Conservation (phyloP, 108 stramenopile species). For the Cylindrotheca closterium region DNA sequence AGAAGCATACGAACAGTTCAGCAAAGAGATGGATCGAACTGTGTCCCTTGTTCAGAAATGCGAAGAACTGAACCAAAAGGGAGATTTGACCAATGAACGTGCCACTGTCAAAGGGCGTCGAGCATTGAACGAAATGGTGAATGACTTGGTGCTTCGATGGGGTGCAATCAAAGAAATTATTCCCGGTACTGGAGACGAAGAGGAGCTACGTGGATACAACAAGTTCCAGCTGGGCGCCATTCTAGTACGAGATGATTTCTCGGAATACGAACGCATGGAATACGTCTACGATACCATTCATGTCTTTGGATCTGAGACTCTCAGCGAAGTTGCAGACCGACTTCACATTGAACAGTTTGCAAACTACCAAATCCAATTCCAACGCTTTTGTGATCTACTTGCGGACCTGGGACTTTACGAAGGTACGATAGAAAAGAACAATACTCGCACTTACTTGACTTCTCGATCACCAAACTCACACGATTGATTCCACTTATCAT, state of each 20-base stretch:
- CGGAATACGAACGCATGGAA: slow-evolving; percentile 23
- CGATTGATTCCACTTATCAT: neutral
- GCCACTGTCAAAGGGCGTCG: slow-evolving; percentile 29
- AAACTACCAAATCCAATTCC: slow-evolving; percentile 20
- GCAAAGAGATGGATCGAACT: slow-evolving; percentile 1
- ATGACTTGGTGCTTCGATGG: neutral
- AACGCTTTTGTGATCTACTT: slow-evolving; percentile 34
- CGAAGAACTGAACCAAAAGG: slow-evolving; percentile 14
- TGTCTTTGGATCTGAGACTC: neutral
- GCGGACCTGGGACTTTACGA: slow-evolving; percentile 30
- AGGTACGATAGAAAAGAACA: neutral
- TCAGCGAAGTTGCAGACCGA: slow-evolving; percentile 24
- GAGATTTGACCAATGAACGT: slow-evolving; percentile 24
- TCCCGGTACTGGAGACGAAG: slow-evolving; percentile 10
- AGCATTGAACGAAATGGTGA: slow-evolving; percentile 36
- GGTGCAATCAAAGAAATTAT: slow-evolving; percentile 15
- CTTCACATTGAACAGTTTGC: slow-evolving; percentile 15
- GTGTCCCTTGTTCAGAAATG: slow-evolving; percentile 1
- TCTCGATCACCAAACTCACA: neutral
- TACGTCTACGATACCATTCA: slow-evolving; percentile 18
- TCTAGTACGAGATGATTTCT: slow-evolving; percentile 22
- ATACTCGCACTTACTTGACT: neutral
- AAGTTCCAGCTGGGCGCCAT: slow-evolving; percentile 31
- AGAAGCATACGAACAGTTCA: slow-evolving; percentile 11
- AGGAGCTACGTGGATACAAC: slow-evolving; percentile 17